Conservation (phyloP, 768 basidiomycete genomes). For the Clavulina sp. region DNA sequence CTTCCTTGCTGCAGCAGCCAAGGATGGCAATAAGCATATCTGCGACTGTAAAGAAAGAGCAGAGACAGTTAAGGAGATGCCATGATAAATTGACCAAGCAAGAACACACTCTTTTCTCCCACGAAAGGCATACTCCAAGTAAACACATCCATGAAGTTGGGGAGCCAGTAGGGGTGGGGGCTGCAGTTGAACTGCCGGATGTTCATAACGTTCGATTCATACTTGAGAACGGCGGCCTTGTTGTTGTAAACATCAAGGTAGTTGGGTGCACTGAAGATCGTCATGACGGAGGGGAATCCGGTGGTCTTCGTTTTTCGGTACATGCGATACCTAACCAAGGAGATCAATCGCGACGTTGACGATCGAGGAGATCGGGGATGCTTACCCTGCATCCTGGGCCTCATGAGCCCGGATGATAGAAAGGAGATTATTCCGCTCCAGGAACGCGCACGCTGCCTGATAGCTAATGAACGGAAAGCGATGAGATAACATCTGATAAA, state of each 20-base stretch:
- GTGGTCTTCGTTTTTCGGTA: conserved; percentile 97
- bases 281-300: conserved; percentile 98
- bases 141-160: conserved; percentile 99
- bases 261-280: conserved; percentile 97
- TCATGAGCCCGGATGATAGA: conserved; percentile 97
- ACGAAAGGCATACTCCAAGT: conserved; percentile 98
- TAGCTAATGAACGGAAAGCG: conserved; percentile 35
- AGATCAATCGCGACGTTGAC: background rate
- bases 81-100: background rate
- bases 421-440: conserved; percentile 90
- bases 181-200: conserved; percentile 94
- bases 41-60: conserved; percentile 41
- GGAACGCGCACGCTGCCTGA: conserved; percentile 90
- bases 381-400: conserved; percentile 94
- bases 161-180: conserved; percentile 94
- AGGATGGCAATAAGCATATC: conserved; percentile 97
- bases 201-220: conserved; percentile 98
- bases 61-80: background rate
- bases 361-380: conserved; percentile 4
- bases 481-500: background rate
- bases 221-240: conserved; percentile 97
- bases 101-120: conserved; percentile 76
- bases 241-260: conserved; percentile 99
- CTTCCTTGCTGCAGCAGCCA: conserved; percentile 90
- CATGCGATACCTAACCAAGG: conserved; percentile 66